Base-by-base conservation (phyloP, 257 asterid genomes). In the Solanum sparsipilum region DNA sequence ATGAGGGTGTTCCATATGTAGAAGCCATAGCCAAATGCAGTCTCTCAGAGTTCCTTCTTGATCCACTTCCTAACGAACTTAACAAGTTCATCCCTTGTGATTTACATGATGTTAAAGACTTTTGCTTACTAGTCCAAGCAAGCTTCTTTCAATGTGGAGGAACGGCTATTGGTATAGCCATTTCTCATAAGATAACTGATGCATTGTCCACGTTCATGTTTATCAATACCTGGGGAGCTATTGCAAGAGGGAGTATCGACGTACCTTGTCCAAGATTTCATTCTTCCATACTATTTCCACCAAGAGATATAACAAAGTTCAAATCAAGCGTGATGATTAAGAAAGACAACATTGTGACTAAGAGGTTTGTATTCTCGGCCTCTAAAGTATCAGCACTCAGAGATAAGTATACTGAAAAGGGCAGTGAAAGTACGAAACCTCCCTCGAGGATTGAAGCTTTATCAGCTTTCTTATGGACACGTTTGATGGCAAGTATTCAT, bases 71-170 rank as follows among this genome's bases (percentile, higher is more conserved):
- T 3, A 60, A 16, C 13, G 84, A 90, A 63, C 87, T 92, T 88
- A 78, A 73, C 89, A 88, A 86, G n/a, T 85, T 93, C 35, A 89
- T 92, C 4, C 94, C 96, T 12, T 90, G 27, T 85, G 82, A 70
- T 16, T 23, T 90, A 46, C 81, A 81, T 34, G 94, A 90, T 52
- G 58, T 83, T 4, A 88, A 38, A n/a, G 84, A 84, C 13, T 87
- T 89, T 10, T 76, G 87, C 58, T 76, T 76, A 23, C 23, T 76
- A 76, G 58, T 91, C 58, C 91, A 91, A 46, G 86, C 86, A 70
- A 93, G 91, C 60, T 74, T 13, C 13, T 91, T 93, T 86, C 63
- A 38, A 1, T 94, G 96, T 13, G 91, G 93, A 29, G 95, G 96
- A 29, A 10, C 86, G 9, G 93, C 94, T 1, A 25, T 94, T 1